A percentile compares a stretch with the other conserved stretches of the same genome.
Evolutionary conservation across 2,329 filamentous ascomycete genomes (phyloP).

Genomic region (Lasiodiplodia gonubiensis): DNA sequence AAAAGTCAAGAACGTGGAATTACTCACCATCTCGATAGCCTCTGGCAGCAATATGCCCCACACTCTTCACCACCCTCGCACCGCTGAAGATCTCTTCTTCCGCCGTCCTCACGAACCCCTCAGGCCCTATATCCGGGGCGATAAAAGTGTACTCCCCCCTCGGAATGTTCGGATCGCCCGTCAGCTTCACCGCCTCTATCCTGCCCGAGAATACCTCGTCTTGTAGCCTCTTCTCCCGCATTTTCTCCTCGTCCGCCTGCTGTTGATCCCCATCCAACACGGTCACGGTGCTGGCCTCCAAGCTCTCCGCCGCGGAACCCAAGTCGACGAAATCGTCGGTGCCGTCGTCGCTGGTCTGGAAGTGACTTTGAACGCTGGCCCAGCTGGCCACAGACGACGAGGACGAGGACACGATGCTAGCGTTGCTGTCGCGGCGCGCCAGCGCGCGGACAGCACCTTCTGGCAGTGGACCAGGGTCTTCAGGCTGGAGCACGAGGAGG

Average conservation of each 20-base stretch:
- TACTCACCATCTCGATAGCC: slow-evolving; percentile 74
- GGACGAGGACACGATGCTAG: not conserved
- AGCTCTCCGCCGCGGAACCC: not conserved
- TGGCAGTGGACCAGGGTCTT: slow-evolving; percentile 53
- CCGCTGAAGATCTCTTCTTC: slow-evolving; percentile 74
- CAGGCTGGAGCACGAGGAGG: slow-evolving; percentile 77
- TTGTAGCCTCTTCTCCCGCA: not conserved
- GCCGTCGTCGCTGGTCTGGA: not conserved
- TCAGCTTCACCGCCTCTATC: slow-evolving; percentile 86
- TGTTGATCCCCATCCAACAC: slow-evolving; percentile 35
- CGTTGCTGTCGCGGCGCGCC: slow-evolving; percentile 16
- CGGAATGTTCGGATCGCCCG: slow-evolving; percentile 88
- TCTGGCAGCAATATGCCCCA: slow-evolving; percentile 76
- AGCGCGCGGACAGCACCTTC: slow-evolving; percentile 21
- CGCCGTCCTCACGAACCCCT: slow-evolving; percentile 68
- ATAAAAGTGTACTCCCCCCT: slow-evolving; percentile 84
- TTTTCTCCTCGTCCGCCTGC: not conserved
- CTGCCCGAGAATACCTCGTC: slow-evolving; percentile 64
- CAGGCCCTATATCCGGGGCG: slow-evolving; percentile 74
- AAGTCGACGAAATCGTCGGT: not conserved
- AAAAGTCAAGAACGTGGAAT: not conserved
- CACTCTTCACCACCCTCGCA: slow-evolving; percentile 72
- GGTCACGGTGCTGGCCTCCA: slow-evolving; percentile 15
- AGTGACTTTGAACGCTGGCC: slow-evolving; percentile 15
- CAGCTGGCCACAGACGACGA: slow-evolving; percentile 5